Evolutionary conservation across 2,329 filamentous ascomycete genomes (phyloP).

Genomic region (Lachnellula hyalina): DNA sequence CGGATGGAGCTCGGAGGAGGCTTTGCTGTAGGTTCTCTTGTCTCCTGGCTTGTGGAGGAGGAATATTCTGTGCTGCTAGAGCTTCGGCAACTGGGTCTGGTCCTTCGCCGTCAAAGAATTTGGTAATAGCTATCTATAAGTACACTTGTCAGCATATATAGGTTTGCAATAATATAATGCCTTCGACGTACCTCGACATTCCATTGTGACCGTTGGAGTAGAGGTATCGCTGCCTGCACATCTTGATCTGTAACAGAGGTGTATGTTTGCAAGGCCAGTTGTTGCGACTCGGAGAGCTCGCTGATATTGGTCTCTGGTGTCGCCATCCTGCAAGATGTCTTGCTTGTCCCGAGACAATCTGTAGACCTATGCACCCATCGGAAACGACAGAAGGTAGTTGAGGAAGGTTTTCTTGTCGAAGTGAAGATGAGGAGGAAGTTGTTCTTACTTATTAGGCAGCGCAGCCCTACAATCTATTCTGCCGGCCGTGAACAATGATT

Average conservation of each 20-base stretch:
- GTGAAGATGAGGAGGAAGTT: neutral
- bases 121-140: slow-evolving; percentile 81
- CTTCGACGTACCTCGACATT: slow-evolving; percentile 68
- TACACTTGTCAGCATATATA: neutral
- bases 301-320: slow-evolving; percentile 53
- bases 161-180: neutral
- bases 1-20: slow-evolving; percentile 32
- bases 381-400: slow-evolving; percentile 33
- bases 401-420: neutral
- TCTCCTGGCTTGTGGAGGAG: slow-evolving; percentile 57
- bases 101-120: slow-evolving; percentile 95
- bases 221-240: slow-evolving; percentile 65
- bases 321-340: slow-evolving; percentile 34
- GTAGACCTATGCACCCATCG: slow-evolving; percentile 41
- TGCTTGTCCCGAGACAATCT: neutral
- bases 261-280: slow-evolving; percentile 81
- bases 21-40: slow-evolving; percentile 70
- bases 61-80: slow-evolving; percentile 54
- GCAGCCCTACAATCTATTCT: too few relatives aligned
- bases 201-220: slow-evolving; percentile 87
- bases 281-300: slow-evolving; percentile 71
- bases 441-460: too few relatives aligned
- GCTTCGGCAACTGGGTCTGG: slow-evolving; percentile 77
- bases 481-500: too few relatives aligned
- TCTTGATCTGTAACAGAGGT: slow-evolving; percentile 84